These are phyloP conservation scores for Acorus calamus DNA, from an alignment of 106 monocot genomes.

Conservation along the genomic window DNA sequence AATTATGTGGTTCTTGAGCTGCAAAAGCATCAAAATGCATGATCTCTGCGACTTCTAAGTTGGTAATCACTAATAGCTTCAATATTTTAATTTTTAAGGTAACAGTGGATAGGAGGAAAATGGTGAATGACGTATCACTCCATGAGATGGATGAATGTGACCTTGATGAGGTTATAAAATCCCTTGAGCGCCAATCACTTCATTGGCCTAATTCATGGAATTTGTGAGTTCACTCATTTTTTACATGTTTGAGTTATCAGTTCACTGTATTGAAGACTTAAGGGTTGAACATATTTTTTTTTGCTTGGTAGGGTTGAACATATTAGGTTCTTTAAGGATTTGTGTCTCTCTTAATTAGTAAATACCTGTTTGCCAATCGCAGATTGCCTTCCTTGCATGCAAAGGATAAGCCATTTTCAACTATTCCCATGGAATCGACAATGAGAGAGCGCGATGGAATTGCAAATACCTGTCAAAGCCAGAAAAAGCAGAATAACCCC, in stretches of 20 bases:
- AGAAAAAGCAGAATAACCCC: conserved; percentile 3
- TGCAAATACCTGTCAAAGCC: background rate
- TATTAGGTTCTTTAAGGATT: no score
- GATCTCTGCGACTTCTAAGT: background rate
- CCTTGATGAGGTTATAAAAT: conserved; percentile 25
- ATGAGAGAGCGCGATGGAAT: background rate
- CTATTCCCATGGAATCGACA: background rate
- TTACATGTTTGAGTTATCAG: background rate
- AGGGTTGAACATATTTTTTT: no score
- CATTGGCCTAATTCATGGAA: conserved; percentile 31
- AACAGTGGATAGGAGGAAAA: conserved; percentile 4
- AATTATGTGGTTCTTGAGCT: no score
- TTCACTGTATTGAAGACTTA: no score
- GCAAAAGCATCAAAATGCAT: background rate
- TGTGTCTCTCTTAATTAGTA: background rate
- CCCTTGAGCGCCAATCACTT: conserved; percentile 19
- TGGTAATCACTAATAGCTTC: background rate
- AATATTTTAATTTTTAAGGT: conserved; percentile 3
- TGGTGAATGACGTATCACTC: background rate
- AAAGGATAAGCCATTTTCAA: conserved; percentile 5
- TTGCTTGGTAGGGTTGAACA: no score
- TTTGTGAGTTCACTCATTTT: conserved; percentile 20
- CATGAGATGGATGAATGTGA: conserved; percentile 21
- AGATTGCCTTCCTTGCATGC: conserved; percentile 1
- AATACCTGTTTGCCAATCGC: background rate